Conservation (phyloP, 768 basidiomycete species). For the Boletus rubescentipes region DNA sequence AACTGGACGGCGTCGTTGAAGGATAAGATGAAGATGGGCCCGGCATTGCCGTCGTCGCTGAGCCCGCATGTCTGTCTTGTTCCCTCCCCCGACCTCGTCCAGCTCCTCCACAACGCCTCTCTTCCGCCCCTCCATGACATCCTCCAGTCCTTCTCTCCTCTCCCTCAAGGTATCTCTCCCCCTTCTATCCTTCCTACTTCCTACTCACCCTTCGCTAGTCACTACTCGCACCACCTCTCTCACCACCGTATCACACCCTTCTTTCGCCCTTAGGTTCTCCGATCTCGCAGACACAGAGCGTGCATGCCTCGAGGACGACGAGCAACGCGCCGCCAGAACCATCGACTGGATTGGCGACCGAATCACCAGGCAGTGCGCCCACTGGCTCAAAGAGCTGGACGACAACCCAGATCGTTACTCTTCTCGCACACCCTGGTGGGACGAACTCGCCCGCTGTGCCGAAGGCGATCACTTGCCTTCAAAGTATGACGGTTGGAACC, state of each 20-base stretch:
- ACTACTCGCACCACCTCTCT: constrained; percentile 76
- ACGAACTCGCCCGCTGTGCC: constrained; percentile 72
- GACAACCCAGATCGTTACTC: constrained; percentile 39
- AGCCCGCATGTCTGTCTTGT: constrained; percentile 80
- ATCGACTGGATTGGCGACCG: constrained; percentile 85
- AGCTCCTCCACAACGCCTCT: constrained; percentile 54
- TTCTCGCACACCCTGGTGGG: constrained; percentile 79
- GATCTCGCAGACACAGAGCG: constrained; percentile 69
- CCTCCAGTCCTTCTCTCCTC: constrained; percentile 81
- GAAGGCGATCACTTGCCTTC: constrained; percentile 77
- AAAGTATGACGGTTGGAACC: constrained; percentile 80
- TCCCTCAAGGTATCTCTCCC: constrained; percentile 65
- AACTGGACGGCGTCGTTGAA: background rate
- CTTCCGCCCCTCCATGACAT: constrained; percentile 72
- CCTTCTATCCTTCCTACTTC: background rate
- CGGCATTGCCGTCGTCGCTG: constrained; percentile 65
- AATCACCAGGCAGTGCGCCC: constrained; percentile 57
- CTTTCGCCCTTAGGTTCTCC: constrained; percentile 79
- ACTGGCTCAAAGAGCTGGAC: constrained; percentile 73
- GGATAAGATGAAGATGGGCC: constrained; percentile 39
- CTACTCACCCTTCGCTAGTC: constrained; percentile 43
- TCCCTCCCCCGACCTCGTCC: constrained; percentile 66
- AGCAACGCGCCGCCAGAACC: constrained; percentile 72
- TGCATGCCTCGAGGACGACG: constrained; percentile 77
- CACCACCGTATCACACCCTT: constrained; percentile 64